Conservation (phyloP, 805 yeast species). For the Lachancea meyersii region DNA sequence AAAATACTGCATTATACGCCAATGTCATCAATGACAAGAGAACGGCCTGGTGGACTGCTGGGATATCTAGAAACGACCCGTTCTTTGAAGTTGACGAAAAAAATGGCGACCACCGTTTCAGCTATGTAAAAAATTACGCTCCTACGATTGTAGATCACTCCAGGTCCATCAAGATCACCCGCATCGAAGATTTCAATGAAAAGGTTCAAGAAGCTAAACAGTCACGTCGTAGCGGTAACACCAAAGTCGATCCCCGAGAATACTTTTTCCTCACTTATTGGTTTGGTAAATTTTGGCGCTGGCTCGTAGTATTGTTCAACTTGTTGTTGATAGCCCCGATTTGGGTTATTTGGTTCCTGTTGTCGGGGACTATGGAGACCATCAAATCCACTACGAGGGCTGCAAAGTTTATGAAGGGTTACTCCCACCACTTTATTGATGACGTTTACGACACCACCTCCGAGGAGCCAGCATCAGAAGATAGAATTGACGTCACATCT, state of each 20-base stretch:
- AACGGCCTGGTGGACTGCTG: slow-evolving; percentile 79
- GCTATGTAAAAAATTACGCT: slow-evolving; percentile 45
- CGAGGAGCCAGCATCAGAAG: slow-evolving; percentile 7
- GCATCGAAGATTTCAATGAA: slow-evolving; percentile 11
- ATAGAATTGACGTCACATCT: slow-evolving; percentile 12
- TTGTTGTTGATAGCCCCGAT: slow-evolving; percentile 53
- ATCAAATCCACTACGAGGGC: slow-evolving; percentile 37
- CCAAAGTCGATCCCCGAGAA: slow-evolving; percentile 11
- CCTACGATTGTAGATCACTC: slow-evolving; percentile 51
- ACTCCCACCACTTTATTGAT: slow-evolving; percentile 24
- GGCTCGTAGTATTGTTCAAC: slow-evolving; percentile 43
- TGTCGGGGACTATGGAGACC: slow-evolving; percentile 37
- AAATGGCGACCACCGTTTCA: slow-evolving; percentile 42
- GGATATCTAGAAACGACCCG: slow-evolving; percentile 58
- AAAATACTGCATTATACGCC: slow-evolving; percentile 55
- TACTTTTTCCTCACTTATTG: slow-evolving; percentile 26
- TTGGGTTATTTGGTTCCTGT: slow-evolving; percentile 54
- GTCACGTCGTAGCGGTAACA: not conserved
- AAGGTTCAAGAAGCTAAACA: not conserved
- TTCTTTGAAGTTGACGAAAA: slow-evolving; percentile 39
- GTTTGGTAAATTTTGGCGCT: slow-evolving; percentile 38
- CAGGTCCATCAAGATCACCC: slow-evolving; percentile 36
- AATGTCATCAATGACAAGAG: slow-evolving; percentile 76
- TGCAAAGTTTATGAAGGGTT: slow-evolving; percentile 25
- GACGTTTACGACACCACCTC: slow-evolving; percentile 18